phyloP scores from a whole-genome alignment of 306 rosid genomes.

The Purshia tridentata region DNA sequence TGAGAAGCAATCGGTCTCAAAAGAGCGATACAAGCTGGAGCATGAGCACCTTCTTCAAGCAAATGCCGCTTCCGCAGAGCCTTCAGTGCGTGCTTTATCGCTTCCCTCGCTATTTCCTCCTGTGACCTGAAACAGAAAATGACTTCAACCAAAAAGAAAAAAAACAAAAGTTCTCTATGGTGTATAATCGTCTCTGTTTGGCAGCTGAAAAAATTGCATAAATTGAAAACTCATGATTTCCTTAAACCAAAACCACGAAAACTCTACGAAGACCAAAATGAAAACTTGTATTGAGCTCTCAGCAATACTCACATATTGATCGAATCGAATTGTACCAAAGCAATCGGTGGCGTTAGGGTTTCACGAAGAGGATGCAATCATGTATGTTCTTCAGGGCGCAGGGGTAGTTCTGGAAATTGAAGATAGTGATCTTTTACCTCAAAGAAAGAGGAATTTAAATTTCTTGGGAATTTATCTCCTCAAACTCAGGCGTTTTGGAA shows the following conservation, averaged over 20 bases:
- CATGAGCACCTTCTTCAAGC: conserved; percentile 95
- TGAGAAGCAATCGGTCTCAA: conserved; percentile 65
- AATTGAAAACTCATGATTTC: neutral
- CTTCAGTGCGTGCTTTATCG: conserved; percentile 78
- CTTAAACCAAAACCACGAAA: neutral
- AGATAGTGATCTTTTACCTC: neutral
- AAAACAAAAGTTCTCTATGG: conserved; percentile 5
- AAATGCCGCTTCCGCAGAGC: conserved; percentile 85
- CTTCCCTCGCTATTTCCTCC: conserved; percentile 48
- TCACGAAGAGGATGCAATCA: neutral
- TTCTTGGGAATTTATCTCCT: neutral
- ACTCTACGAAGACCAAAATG: neutral
- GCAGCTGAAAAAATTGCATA: conserved; percentile 18
- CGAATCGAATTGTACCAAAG: conserved; percentile 1
- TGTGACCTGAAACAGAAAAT: conserved; percentile 38
- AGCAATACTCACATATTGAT: conserved; percentile 30
- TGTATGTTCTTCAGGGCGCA: neutral
- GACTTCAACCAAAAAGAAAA: conserved; percentile 15
- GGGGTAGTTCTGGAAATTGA: conserved; percentile 11
- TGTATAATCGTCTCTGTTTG: conserved; percentile 17
- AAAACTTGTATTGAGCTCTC: neutral
- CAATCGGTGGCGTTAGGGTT: conserved; percentile 24
- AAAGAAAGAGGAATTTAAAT: neutral
- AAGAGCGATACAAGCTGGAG: conserved; percentile 76
- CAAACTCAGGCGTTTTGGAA: neutral